Percentiles rank a stretch among this genome's conserved stretches.
phyloP scores from a whole-genome alignment of 108 stramenopile genomes.

The Nitzschia putrida region DNA sequence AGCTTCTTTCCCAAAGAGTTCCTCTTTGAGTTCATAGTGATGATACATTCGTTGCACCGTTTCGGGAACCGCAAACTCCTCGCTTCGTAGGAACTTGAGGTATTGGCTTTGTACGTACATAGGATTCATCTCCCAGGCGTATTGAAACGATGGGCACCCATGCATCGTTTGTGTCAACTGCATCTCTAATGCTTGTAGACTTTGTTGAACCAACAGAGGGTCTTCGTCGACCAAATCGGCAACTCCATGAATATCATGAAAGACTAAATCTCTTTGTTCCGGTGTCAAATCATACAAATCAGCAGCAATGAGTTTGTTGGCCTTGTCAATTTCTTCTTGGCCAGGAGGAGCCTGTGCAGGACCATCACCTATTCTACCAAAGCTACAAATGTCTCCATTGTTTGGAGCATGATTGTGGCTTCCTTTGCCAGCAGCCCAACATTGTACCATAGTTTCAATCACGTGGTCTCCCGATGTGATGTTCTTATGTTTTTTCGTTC shows the following conservation, averaged over 20 bases:
- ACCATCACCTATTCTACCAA: too few relatives aligned
- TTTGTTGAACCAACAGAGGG: constrained; percentile 5
- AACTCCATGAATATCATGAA: constrained; percentile 25
- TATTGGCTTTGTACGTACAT: constrained; percentile 8
- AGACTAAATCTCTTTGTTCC: constrained; percentile 14
- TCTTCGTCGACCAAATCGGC: constrained; percentile 1
- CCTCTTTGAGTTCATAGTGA: constrained; percentile 11
- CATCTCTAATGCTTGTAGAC: background rate
- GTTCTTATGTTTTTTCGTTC: too few relatives aligned
- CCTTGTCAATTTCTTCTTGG: too few relatives aligned
- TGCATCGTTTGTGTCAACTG: background rate
- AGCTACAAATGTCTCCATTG: too few relatives aligned
- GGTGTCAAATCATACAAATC: too few relatives aligned
- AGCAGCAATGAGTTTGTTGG: too few relatives aligned
- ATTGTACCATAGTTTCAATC: too few relatives aligned
- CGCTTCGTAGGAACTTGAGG: constrained; percentile 24
- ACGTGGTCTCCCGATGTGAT: too few relatives aligned
- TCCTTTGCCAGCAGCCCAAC: too few relatives aligned
- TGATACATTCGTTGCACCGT: constrained; percentile 21
- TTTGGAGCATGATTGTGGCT: too few relatives aligned
- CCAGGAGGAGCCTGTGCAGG: too few relatives aligned
- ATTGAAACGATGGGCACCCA: background rate
- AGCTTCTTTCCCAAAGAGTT: constrained; percentile 24
- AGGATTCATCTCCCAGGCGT: background rate
- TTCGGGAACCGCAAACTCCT: constrained; percentile 14